A percentile compares a stretch with the other conserved stretches of the same genome.
Conservation (phyloP, 148 eudicot species). For the Arctostaphylos glauca region DNA sequence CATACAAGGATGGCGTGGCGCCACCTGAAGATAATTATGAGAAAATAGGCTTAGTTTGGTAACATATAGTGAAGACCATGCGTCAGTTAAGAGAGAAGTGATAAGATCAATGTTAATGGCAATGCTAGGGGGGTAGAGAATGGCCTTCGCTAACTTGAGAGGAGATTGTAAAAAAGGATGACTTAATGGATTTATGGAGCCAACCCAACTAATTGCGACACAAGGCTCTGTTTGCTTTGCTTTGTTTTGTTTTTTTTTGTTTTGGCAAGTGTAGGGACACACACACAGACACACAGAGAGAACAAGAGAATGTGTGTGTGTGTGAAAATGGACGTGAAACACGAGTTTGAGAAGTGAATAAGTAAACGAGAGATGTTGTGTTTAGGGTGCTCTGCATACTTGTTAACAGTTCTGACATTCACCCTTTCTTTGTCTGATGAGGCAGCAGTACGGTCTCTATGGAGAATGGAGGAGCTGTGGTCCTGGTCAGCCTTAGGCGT, state of each 20-base stretch:
- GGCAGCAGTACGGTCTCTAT: constrained; percentile 37
- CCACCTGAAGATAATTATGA: not conserved
- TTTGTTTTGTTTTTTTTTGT: not conserved
- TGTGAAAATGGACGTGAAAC: not conserved
- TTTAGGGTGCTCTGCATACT: constrained; percentile 36
- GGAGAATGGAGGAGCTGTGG: constrained; percentile 33
- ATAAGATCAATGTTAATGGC: not conserved
- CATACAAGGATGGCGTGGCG: not conserved
- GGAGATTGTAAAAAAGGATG: not conserved
- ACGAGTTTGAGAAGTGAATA: not conserved
- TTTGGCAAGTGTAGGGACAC: not conserved
- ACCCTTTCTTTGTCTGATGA: constrained; percentile 53
- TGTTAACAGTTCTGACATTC: constrained; percentile 48
- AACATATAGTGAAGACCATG: not conserved
- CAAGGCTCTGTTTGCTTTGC: not conserved
- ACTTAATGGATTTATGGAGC: not conserved
- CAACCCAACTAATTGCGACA: not conserved
- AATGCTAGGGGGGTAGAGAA: not conserved
- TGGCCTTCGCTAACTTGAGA: not conserved
- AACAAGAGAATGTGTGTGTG: not conserved
- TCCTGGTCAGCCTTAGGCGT: constrained; percentile 56
- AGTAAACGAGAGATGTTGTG: constrained; percentile 1
- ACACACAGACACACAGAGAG: not conserved
- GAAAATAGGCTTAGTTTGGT: not conserved
- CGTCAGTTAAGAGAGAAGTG: not conserved